Base-by-base conservation (phyloP, 768 basidiomycete species). In the Lactifluus piperatus region DNA sequence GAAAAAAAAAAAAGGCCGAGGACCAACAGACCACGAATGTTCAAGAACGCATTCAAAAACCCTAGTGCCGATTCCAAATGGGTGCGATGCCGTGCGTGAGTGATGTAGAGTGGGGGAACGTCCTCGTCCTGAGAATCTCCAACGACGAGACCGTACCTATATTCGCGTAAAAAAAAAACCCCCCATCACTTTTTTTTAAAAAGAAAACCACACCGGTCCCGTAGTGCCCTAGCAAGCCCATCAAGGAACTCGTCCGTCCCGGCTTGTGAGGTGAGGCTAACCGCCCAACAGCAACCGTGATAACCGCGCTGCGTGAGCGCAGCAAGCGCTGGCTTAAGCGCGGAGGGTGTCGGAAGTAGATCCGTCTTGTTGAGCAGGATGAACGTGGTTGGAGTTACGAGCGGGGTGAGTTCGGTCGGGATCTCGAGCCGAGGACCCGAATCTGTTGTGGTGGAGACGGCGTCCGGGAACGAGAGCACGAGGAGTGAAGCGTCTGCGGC, bases 301-400 rank as follows among this genome's bases (percentile, higher is more conserved):
- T 11, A 11, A 30, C 30, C 46, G 14, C 41, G 26, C 30, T 44
- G 48, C 9, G 54, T 56, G 13, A 56, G 8, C 39, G 29, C 37
- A 41, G 34, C 7, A 22, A 46, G 46, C 53, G 53, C 24, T 2
- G 48, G 39, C 46, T 51, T 43, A 34, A 57, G 51, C 7, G 43
- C 14, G 5, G 60, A 47, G 4, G 66, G 36, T 4, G 66, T 37
- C 24, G 56, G 67, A 24, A 76, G 58, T 4, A 87, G 71, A 67
- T 95, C 93, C 6, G 72, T 72, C 73, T 95, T 94, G 73, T 94
- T 95, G 64, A 93, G 71, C 6, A 95, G 71, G 50, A 94, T 74
- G 46, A 84, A 74, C 0, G 92, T 92, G 30, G 79, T 67, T 3
- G 76, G 69, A 8, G 73, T 77, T 49, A 91, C 66, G 29, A 87